Conservation (phyloP, 768 basidiomycete genomes). For the Suillus luteus region DNA sequence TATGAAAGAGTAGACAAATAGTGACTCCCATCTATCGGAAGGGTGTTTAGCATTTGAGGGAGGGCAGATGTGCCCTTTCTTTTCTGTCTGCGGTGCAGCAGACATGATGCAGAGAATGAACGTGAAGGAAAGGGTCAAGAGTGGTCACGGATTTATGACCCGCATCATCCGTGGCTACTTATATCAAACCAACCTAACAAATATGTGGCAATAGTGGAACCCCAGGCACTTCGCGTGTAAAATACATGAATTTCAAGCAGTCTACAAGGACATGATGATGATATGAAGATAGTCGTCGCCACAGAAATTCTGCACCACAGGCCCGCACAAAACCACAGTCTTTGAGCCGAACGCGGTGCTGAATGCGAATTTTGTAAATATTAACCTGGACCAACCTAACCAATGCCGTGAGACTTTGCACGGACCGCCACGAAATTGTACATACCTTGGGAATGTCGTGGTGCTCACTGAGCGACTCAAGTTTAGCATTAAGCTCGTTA, state of each 20-base stretch:
- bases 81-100: constrained; percentile 38
- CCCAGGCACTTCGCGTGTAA: constrained; percentile 27
- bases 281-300: constrained; percentile 18
- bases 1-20: constrained; percentile 86
- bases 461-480: constrained; percentile 88
- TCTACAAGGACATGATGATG: constrained; percentile 26
- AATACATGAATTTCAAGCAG: constrained; percentile 25
- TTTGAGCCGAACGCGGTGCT: constrained; percentile 21
- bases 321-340: constrained; percentile 7
- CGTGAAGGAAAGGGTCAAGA: constrained; percentile 40
- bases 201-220: constrained; percentile 37
- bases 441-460: constrained; percentile 91
- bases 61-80: constrained; percentile 55
- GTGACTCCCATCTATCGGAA: constrained; percentile 80
- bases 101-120: constrained; percentile 38
- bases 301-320: constrained; percentile 14
- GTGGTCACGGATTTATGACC: constrained; percentile 36
- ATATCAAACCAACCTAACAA: constrained; percentile 38
- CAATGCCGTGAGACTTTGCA: constrained; percentile 30
- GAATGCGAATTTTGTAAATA: constrained; percentile 33
- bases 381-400: constrained; percentile 87
- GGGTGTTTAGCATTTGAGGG: constrained; percentile 71
- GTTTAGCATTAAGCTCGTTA: constrained; percentile 82
- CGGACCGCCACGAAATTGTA: constrained; percentile 25
- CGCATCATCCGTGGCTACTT: constrained; percentile 39